These are phyloP conservation scores for Brettanomyces custersianus DNA, from an alignment of 805 yeast species.

Conservation along the genomic window DNA sequence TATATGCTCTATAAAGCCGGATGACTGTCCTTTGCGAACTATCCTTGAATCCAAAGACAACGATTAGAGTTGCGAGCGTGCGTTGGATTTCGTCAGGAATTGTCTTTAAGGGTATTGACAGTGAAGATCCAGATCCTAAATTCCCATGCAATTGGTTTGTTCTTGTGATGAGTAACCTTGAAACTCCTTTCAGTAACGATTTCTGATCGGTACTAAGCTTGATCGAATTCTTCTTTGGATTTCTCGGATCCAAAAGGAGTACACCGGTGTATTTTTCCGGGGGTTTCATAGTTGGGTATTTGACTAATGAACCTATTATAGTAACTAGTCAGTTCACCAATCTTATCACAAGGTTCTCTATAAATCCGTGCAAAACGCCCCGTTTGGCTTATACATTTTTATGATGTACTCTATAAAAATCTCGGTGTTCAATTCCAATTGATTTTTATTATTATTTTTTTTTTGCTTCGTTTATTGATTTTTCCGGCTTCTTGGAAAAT, in stretches of 20 bases:
- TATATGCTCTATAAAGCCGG: slow-evolving; percentile 13
- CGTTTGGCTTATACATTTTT: too few species aligned
- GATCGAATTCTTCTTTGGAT: slow-evolving; percentile 14
- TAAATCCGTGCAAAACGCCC: too few species aligned
- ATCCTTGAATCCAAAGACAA: slow-evolving; percentile 13
- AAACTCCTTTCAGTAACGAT: slow-evolving; percentile 13
- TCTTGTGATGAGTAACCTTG: slow-evolving; percentile 5
- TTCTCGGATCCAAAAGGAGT: slow-evolving; percentile 19
- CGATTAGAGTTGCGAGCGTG: slow-evolving; percentile 15
- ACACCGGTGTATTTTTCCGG: slow-evolving; percentile 17
- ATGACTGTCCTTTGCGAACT: slow-evolving; percentile 8
- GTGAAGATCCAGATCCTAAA: not conserved
- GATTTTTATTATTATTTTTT: too few species aligned
- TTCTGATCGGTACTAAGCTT: slow-evolving; percentile 16
- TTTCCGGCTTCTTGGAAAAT: too few species aligned
- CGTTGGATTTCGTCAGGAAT: slow-evolving; percentile 14
- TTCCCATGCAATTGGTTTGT: not conserved
- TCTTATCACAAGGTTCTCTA: too few species aligned
- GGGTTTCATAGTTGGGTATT: slow-evolving; percentile 18
- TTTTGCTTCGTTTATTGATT: too few species aligned
- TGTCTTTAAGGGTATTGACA: not conserved
- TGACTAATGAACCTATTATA: too few species aligned
- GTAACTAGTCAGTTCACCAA: not conserved
- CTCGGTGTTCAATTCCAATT: too few species aligned
- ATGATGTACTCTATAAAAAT: not conserved